Evolutionary conservation across 1,284 basidiomycete species (phyloP).

Genomic region (Moniliophthora roreri): DNA sequence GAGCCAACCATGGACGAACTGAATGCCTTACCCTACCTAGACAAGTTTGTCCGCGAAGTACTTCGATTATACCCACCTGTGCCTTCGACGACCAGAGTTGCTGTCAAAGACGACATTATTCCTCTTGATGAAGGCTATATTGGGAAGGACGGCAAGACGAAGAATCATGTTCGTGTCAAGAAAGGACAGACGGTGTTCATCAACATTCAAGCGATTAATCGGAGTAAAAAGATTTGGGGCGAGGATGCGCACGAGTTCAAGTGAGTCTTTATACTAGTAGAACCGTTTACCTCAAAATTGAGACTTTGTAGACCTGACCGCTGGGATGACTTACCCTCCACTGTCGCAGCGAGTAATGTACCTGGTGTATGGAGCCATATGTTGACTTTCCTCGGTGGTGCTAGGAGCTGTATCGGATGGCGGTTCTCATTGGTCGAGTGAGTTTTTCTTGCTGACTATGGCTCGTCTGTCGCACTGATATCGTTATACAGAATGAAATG

Average conservation of each 20-base stretch:
- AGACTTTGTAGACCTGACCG: constrained; percentile 49
- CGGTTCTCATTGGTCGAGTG: constrained; percentile 33
- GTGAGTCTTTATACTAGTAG: constrained; percentile 27
- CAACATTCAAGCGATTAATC: constrained; percentile 48
- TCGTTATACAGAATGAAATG: background rate
- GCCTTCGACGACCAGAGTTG: constrained; percentile 48
- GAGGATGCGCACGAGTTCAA: constrained; percentile 52
- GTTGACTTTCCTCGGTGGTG: constrained; percentile 61
- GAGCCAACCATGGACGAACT: constrained; percentile 63
- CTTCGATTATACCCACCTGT: constrained; percentile 70
- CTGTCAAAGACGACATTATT: constrained; percentile 53
- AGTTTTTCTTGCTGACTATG: background rate
- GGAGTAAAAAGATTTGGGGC: constrained; percentile 52
- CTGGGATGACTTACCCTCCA: constrained; percentile 43
- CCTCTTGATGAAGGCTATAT: constrained; percentile 48
- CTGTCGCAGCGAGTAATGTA: constrained; percentile 39
- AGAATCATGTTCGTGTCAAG: constrained; percentile 29
- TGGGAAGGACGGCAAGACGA: constrained; percentile 25
- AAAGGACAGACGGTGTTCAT: constrained; percentile 48
- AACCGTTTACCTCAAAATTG: background rate
- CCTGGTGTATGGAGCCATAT: constrained; percentile 62
- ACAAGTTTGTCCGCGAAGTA: constrained; percentile 67
- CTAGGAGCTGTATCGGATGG: constrained; percentile 67
- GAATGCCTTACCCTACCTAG: constrained; percentile 60
- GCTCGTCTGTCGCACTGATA: background rate